Evolutionary conservation across 768 basidiomycete species (phyloP), one percentile per base, ranked within the genome.

Genomic region (Auriscalpium orientale): DNA sequence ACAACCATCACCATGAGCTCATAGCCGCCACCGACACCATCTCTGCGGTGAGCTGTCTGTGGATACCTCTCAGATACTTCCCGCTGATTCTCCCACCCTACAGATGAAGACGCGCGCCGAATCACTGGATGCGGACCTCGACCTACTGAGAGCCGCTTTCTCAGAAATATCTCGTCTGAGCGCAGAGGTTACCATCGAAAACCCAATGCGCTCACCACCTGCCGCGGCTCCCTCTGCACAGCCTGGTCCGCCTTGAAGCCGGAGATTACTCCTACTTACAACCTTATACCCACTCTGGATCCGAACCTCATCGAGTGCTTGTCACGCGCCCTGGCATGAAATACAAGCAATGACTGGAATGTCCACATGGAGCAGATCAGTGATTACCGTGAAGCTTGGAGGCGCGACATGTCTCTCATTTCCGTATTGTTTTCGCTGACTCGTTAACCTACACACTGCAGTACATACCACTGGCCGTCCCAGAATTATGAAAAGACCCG

Each of bases 1-100:
- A 97, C 67, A 93, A 95, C 63, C 93, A 95, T 65, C 94, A 97
- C 64, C 91, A 94, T 57, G 94, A 97, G 61, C 84, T 97, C 18
- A 94, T 97, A 51, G 90, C 91, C 1, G 94, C 94, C 3, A 91
- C 87, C 57, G 90, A 93, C 64, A 95, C 94, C 9, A 95, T 97
- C 60, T 83, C 85, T 57, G 83, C 86, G 6, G 91, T 93, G 70
- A 18, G 84, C 63, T 35, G 3, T 47, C 34, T 40, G 44, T 9
- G 51, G 55, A 6, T 28, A 36, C 46, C n/a, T 33, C 36, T 13
- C 40, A 18, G 2, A 5, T 4, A 43, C 40, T 37, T 33, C 9
- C 21, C 20, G 9, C 6, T 18, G 15, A 44, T 9, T 22, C 47
- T 7, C 12, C 11, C 53, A 20, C 35, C 9, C 5, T 48, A n/a